These are phyloP conservation scores for Tricholoma bakamatsutake DNA, from an alignment of 768 basidiomycete species.

Conservation along the genomic window DNA sequence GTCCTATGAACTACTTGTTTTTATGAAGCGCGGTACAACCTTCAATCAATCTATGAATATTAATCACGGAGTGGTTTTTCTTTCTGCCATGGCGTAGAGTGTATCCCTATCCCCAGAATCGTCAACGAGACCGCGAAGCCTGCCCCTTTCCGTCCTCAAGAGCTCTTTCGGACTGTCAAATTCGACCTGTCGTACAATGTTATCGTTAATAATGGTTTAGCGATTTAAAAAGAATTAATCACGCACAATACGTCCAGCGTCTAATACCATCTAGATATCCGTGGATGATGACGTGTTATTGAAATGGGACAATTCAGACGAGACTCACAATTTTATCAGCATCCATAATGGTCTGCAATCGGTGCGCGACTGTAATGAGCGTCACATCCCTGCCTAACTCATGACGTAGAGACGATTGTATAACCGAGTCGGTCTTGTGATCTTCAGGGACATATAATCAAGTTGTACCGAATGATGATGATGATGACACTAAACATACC, in stretches of 20 bases:
- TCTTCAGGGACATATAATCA: slow-evolving; percentile 27
- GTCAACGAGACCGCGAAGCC: slow-evolving; percentile 49
- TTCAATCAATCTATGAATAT: background rate
- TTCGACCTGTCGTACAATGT: slow-evolving; percentile 32
- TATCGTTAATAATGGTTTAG: background rate
- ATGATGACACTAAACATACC: slow-evolving; percentile 24
- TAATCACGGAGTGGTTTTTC: background rate
- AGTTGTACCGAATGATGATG: background rate
- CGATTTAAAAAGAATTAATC: slow-evolving; percentile 11
- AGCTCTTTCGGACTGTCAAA: slow-evolving; percentile 48
- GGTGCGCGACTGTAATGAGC: slow-evolving; percentile 64
- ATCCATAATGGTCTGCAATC: slow-evolving; percentile 65
- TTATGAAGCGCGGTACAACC: background rate
- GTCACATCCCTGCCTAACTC: slow-evolving; percentile 58
- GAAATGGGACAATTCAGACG: background rate
- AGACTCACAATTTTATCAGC: slow-evolving; percentile 46
- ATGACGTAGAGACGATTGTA: slow-evolving; percentile 62
- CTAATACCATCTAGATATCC: slow-evolving; percentile 40
- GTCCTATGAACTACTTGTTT: background rate
- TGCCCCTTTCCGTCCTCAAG: slow-evolving; percentile 45
- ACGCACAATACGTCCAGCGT: slow-evolving; percentile 46
- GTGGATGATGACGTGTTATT: background rate
- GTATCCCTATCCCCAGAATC: slow-evolving; percentile 49
- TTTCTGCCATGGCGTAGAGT: slow-evolving; percentile 39
- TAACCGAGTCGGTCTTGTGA: slow-evolving; percentile 60